These are phyloP conservation scores for Phlebopus sp. DNA, from an alignment of 1,284 basidiomycete genomes.

Conservation along the genomic window DNA sequence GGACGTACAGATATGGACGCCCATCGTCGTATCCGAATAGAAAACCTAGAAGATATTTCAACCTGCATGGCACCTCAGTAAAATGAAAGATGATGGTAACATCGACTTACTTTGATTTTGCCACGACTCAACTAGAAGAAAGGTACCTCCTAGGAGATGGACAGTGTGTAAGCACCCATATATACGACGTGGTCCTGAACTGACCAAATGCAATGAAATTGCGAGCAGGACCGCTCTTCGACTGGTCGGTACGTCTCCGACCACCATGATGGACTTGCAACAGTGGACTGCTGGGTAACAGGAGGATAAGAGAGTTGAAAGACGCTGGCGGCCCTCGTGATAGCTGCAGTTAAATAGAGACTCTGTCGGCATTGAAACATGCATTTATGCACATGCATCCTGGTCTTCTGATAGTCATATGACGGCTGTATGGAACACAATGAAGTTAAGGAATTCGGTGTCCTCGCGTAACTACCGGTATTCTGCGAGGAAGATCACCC, in stretches of 20 bases:
- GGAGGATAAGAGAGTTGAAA: not conserved
- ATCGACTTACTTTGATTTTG: not conserved
- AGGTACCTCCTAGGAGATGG: conserved; percentile 13
- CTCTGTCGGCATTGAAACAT: not conserved
- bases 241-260: conserved; percentile 48
- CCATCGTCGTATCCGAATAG: conserved; percentile 71
- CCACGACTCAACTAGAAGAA: not conserved
- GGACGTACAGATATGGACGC: conserved; percentile 55
- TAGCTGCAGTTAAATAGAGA: conserved; percentile 13
- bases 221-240: conserved; percentile 58
- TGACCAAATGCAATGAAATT: conserved; percentile 56
- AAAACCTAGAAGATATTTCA: conserved; percentile 39
- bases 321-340: not conserved
- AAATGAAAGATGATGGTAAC: no score
- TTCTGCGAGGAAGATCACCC: no score
- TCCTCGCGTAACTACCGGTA: not conserved
- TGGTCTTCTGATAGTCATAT: conserved; percentile 16
- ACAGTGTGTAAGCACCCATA: conserved; percentile 18
- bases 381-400: not conserved
- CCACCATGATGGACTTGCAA: conserved; percentile 23
- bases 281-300: not conserved
- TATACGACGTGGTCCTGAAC: conserved; percentile 5
- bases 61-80: no score
- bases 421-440: conserved; percentile 6
- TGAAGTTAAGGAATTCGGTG: not conserved